Percentiles rank a stretch among this genome's conserved stretches.
Evolutionary conservation across 2,329 filamentous ascomycete genomes (phyloP).

Genomic region (Calonectria henricotiae): DNA sequence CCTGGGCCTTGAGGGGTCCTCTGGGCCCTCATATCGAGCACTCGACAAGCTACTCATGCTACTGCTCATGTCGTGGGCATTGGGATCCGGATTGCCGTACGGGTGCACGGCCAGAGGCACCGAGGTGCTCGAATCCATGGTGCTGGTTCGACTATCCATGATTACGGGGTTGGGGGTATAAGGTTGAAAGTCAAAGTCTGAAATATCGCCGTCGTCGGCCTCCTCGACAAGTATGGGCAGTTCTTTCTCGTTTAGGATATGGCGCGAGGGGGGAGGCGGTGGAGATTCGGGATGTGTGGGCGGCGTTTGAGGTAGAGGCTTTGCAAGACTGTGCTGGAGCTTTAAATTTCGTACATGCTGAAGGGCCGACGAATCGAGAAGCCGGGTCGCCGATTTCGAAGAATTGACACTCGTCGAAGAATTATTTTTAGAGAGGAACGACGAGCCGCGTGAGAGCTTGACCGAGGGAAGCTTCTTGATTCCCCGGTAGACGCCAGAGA

Average conservation of each 20-base stretch:
- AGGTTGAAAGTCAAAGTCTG: constrained; percentile 53
- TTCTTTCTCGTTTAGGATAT: constrained; percentile 33
- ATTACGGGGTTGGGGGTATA: constrained; percentile 36
- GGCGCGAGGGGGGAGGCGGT: constrained; percentile 47
- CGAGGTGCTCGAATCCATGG: constrained; percentile 66
- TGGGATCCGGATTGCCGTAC: constrained; percentile 57
- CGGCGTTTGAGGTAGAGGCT: constrained; percentile 71
- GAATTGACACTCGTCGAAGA: constrained; percentile 41
- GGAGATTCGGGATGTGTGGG: constrained; percentile 49
- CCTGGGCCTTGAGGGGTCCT: constrained; percentile 67
- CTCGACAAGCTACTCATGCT: constrained; percentile 67
- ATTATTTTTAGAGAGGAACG: constrained; percentile 59
- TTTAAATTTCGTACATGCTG: constrained; percentile 72
- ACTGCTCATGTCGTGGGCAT: constrained; percentile 61
- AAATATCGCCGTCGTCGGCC: constrained; percentile 40
- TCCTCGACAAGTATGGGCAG: constrained; percentile 54
- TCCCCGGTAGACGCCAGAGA: constrained; percentile 69
- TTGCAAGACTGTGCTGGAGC: constrained; percentile 72
- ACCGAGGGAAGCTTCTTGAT: constrained; percentile 66
- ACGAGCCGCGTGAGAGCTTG: constrained; percentile 64
- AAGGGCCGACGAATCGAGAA: constrained; percentile 44
- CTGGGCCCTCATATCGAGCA: constrained; percentile 63
- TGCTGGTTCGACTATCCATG: constrained; percentile 63
- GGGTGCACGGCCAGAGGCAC: constrained; percentile 57
- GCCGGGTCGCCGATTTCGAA: constrained; percentile 41